Percentiles rank a stretch among this genome's conserved stretches.
phyloP scores from a whole-genome alignment of 1,139 yeast species.

The Magnusiomyces paraingens region DNA sequence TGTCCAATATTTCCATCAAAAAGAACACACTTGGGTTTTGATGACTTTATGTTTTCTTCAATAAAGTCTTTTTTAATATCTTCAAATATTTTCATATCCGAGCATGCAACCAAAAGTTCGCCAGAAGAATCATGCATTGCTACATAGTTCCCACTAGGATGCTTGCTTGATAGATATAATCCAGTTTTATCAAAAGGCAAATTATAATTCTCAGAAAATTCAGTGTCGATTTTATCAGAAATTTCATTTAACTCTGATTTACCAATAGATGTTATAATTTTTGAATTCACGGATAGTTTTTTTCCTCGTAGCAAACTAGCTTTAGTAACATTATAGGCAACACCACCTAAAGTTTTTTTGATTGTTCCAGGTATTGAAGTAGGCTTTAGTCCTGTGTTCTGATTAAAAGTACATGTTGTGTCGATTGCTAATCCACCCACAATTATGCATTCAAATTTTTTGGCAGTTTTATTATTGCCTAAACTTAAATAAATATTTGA shows the following conservation, averaged over 20 bases:
- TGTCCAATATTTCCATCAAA: constrained; percentile 65
- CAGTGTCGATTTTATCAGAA: neutral
- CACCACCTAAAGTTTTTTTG: constrained; percentile 67
- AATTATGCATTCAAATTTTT: constrained; percentile 34
- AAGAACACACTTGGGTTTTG: constrained; percentile 40
- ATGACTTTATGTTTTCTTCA: constrained; percentile 23
- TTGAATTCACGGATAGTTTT: constrained; percentile 27
- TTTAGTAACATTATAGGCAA: constrained; percentile 67
- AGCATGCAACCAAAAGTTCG: constrained; percentile 65
- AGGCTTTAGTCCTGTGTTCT: constrained; percentile 31
- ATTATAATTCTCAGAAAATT: constrained; percentile 34
- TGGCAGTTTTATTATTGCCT: too few relatives aligned
- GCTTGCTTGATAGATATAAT: constrained; percentile 30
- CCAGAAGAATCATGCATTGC: constrained; percentile 62
- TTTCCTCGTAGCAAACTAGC: constrained; percentile 38
- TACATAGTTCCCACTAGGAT: constrained; percentile 61
- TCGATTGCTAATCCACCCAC: constrained; percentile 79
- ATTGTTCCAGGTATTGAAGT: constrained; percentile 74
- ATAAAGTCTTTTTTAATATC: constrained; percentile 42
- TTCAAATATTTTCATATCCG: constrained; percentile 74
- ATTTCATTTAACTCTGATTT: constrained; percentile 49
- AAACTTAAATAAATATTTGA: too few relatives aligned
- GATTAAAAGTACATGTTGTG: constrained; percentile 41
- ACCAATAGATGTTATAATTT: constrained; percentile 57
- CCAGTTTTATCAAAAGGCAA: constrained; percentile 39